Evolutionary conservation across 768 basidiomycete species (phyloP), one percentile per base, ranked within the genome.

Genomic region (Tricholoma matsutake): DNA sequence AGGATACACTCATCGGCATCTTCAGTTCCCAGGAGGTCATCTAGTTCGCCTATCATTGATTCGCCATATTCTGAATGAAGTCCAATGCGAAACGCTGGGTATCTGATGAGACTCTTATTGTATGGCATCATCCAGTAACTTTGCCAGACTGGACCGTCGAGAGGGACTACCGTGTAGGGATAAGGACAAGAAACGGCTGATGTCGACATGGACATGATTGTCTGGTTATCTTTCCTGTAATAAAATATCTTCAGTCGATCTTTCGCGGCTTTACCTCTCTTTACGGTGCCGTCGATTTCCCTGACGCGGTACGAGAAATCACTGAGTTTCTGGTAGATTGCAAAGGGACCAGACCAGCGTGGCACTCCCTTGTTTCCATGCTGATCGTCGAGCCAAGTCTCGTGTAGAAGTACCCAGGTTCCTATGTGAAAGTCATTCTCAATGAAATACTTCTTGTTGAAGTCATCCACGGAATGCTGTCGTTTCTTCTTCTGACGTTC

Each of bases 351-450:
- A 0, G 72, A 63, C 70, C 72, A 75, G 0, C 68, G 54, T 43
- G 66, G 69, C 18, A 58, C 47, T 0, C 65, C 67, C 62, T 75
- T 74, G 49, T 70, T 68, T 0, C 74, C 73, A 10, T 69, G 67
- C 59, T 71, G 72, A 0, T 59, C 47, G 53, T 75, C 73, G 0
- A 75, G 22, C 22, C 22, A 65, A 0, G 75, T 71, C 63, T 76
- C 69, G n/a, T 72, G 71, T 0, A 71, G 20, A 14, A 73, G 65
- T 0, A 76, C 74, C 66, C 69, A 75, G 28, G 70, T 72, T 0
- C 74, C 73, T 1, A 58, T 47, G 7, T 68, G 57, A 53, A 68
- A 72, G 10, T 67, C 61, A 13, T 59, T 45, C 25, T 65, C 64
- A 8, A 65, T 57, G 4, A 69, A 60, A 16, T 67, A 52, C 18